Base-by-base conservation (phyloP, 768 basidiomycete species). In the Vishniacozyma victoriae region DNA sequence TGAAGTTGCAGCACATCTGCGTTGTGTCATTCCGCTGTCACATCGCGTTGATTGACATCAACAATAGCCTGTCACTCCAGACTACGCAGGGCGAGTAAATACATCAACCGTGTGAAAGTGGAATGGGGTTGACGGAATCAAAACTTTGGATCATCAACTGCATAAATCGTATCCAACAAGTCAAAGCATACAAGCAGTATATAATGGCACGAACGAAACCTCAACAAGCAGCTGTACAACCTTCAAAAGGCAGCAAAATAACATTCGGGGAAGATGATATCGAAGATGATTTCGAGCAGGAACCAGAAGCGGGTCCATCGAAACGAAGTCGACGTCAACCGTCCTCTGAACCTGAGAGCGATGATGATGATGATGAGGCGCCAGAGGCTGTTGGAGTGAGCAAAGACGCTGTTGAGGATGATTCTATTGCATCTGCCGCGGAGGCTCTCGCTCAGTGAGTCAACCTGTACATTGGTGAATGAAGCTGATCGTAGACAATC, bases 371-470 rank as follows among this genome's bases (percentile, higher is more conserved):
- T 31, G 55, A 57, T 39, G 55, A 57, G 38, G 55, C 55, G 2
- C 55, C 55, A 6, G 55, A 57, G 44, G 55, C 55, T 41, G 55
- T 57, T 7, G 55, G 55, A 14, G 38, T 49, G 42, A 44, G 42
- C 18, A 9, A 9, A 9, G n/a, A 33, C 9, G 46, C 40, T 18
- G 50, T 39, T 9, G 26, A 43, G 31, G 42, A 37, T 13, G 50
- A 33, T 33, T 9, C 9, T 33, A n/a, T 33, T n/a, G 9, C 29
- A n/a, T n/a, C 9, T 33, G 29, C 9, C 9, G 29, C 29, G 9
- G 29, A 33, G 29, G 9, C n/a, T n/a, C n/a, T 33, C 9, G 29
- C 29, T 9, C 9, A 33, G 29, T 33, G n/a, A 33, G 29, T n/a
- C n/a, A n/a, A n/a, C n/a, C n/a, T n/a, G n/a, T n/a, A n/a, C n/a